Evolutionary conservation across 331 rosid species (phyloP), one percentile per base, ranked within the genome.

Genomic region (Malus hybrid): DNA sequence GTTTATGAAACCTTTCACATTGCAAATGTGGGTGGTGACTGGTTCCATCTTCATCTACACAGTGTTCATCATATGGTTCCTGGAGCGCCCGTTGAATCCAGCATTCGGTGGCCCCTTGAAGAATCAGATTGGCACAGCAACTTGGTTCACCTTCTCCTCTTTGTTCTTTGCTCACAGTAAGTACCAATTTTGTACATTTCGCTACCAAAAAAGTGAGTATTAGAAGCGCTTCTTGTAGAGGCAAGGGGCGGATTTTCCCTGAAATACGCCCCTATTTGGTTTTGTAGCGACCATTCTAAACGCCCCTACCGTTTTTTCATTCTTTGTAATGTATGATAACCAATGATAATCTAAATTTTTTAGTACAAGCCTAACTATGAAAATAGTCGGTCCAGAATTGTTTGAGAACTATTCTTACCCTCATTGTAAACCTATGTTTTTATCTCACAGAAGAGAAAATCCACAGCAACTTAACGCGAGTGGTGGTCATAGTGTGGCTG

Each of bases 141-240:
- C 82, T 61, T 89, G 91, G 94, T 89, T 89, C 68, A 85, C 90
- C 73, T 76, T 87, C 84, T 87, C 88, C 59, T 83, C 94, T 52
- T n/a, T 89, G 15, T 87, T 89, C 90, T 89, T 87, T 62, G 90
- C 90, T 56, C 91, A 89, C 36, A 84, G 94, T 89, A 74, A 87
- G 94, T 79, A 62, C 59, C 24, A 65, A 31, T 42, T 73, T 73
- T 56, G 6, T 19, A 34, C 27, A 71, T 42, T 10, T 42, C 48
- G 10, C 48, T 42, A 42, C 48, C 14, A 42, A 42, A 42, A 39
- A 42, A 10, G 48, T 42, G 48, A 10, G 48, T 10, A 42, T 10
- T 42, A 42, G 46, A 39, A 39, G 12, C 46, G 1, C 12, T 36
- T 36, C 44, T 36, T 6, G 8, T 36, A 36, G 44, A 9, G 44